phyloP scores from a whole-genome alignment of 768 basidiomycete species.

The Rhodotorula taiwanensis region DNA sequence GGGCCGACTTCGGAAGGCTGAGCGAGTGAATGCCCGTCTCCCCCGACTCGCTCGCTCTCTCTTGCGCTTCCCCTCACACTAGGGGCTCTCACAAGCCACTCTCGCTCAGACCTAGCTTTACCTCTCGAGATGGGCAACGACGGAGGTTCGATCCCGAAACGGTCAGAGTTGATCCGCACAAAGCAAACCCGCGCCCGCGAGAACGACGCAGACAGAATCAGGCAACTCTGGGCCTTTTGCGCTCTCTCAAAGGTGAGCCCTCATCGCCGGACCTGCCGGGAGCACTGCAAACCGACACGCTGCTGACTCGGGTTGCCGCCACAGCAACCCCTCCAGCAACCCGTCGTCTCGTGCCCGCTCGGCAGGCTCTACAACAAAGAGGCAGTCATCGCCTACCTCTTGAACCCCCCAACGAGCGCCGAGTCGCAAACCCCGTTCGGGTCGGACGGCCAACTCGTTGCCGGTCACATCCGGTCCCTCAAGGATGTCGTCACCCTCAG shows the following conservation, averaged over 20 bases:
- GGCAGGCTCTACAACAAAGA: slow-evolving; percentile 98
- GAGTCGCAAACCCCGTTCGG: slow-evolving; percentile 35
- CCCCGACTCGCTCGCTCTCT: too few species aligned
- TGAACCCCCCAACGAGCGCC: slow-evolving; percentile 75
- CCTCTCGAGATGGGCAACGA: slow-evolving; percentile 38
- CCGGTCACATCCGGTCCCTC: slow-evolving; percentile 79
- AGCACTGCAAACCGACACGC: too few species aligned
- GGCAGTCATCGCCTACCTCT: slow-evolving; percentile 77
- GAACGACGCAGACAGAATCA: slow-evolving; percentile 64
- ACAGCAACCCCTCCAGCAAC: slow-evolving; percentile 75
- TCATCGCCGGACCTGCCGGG: slow-evolving; percentile 3
- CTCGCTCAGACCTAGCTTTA: too few species aligned
- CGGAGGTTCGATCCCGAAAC: slow-evolving; percentile 47
- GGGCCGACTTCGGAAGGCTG: too few species aligned
- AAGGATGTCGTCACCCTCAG: slow-evolving; percentile 86
- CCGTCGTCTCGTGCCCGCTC: slow-evolving; percentile 81
- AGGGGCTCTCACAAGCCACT: too few species aligned
- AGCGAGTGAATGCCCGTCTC: too few species aligned
- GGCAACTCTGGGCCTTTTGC: slow-evolving; percentile 84
- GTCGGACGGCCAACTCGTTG: slow-evolving; percentile 75
- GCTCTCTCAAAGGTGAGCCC: slow-evolving; percentile 79
- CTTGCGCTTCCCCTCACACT: too few species aligned
- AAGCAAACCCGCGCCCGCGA: slow-evolving; percentile 66
- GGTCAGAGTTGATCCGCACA: slow-evolving; percentile 46
- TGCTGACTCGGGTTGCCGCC: not conserved